These are phyloP conservation scores for Colletotrichum phormii DNA, from an alignment of 2,329 filamentous ascomycete species.

Conservation along the genomic window DNA sequence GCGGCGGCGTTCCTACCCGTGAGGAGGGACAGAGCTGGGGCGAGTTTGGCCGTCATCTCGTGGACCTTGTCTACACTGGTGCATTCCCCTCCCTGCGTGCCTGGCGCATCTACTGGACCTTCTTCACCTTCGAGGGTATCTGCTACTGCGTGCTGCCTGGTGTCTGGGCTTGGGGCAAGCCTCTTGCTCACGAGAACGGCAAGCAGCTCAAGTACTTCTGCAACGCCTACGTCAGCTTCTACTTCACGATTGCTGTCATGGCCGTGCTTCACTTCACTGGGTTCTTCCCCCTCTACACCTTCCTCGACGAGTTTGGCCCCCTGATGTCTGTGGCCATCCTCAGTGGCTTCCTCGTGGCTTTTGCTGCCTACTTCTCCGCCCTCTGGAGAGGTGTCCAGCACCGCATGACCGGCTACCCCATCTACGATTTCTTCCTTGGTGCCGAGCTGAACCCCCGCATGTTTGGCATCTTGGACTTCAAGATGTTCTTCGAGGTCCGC, in stretches of 20 bases:
- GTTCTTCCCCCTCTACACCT: slow-evolving; percentile 87
- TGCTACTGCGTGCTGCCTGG: slow-evolving; percentile 90
- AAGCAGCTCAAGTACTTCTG: slow-evolving; percentile 96
- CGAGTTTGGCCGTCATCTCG: slow-evolving; percentile 77
- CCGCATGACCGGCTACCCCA: slow-evolving; percentile 87
- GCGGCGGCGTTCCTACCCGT: slow-evolving; percentile 79
- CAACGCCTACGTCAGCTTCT: slow-evolving; percentile 89
- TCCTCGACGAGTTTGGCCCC: slow-evolving; percentile 95
- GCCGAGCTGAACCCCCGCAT: slow-evolving; percentile 90
- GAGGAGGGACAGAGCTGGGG: slow-evolving; percentile 68
- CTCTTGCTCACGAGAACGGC: slow-evolving; percentile 82
- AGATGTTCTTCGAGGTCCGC: slow-evolving; percentile 96
- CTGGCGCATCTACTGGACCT: slow-evolving; percentile 95
- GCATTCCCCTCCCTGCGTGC: slow-evolving; percentile 86
- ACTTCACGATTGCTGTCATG: slow-evolving; percentile 81
- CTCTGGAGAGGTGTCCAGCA: slow-evolving; percentile 84
- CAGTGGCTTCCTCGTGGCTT: slow-evolving; percentile 85
- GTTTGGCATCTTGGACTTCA: slow-evolving; percentile 84
- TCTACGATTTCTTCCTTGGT: slow-evolving; percentile 96
- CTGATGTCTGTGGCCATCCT: slow-evolving; percentile 93
- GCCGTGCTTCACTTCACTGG: slow-evolving; percentile 83
- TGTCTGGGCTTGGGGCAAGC: slow-evolving; percentile 88
- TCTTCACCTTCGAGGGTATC: slow-evolving; percentile 85
- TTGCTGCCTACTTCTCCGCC: slow-evolving; percentile 89
- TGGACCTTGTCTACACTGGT: slow-evolving; percentile 78